Base-by-base conservation (phyloP, 306 rosid genomes). In the Potentilla sterilis region DNA sequence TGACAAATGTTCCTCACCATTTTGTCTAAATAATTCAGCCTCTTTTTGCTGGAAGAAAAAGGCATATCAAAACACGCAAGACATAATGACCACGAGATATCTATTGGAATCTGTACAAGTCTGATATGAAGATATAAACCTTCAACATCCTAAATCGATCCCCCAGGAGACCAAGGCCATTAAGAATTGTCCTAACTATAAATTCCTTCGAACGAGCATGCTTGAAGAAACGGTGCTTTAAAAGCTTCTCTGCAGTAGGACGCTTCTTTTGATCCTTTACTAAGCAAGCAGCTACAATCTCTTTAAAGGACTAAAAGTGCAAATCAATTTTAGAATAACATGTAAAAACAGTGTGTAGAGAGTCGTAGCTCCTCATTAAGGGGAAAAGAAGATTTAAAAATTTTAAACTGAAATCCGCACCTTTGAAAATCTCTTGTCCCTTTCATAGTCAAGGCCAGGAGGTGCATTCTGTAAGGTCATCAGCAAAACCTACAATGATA, bases 391-490 rank as follows among this genome's bases (percentile, higher is more conserved):
- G 48, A 1, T 1, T 9, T 9, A 34, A 1, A 54, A 61, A 1
- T 12, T 16, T 67, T 77, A 66, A n/a, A 78, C 49, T 42, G 13
- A 19, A 37, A 51, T 35, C 37, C 21, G 35, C 48, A 59, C 98
- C 94, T 90, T 94, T 44, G 98, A 94, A 84, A 91, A 94, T 79
- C 79, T 85, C 87, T 65, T 91, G 86, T 94, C 98, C 79, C 98
- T 87, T 86, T 94, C 98, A 75, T 94, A 94, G 85, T 94, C 97
- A 80, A 94, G 97, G 72, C 98, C 95, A 19, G 98, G 98, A 74
- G 98, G 98, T 64, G 94, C 98, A 86, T 93, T 93, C 80, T 93
- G 98, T 83, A 93, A 78, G 38, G 98, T 94, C 98, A 94, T 94
- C 54, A 94, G 91, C 79, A 94, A 90, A 87, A 94, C 98, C 98